Percentiles rank a stretch among this genome's conserved stretches.
These are phyloP conservation scores for Sutorius australiensis DNA, from an alignment of 768 basidiomycete species.

Conservation along the genomic window DNA sequence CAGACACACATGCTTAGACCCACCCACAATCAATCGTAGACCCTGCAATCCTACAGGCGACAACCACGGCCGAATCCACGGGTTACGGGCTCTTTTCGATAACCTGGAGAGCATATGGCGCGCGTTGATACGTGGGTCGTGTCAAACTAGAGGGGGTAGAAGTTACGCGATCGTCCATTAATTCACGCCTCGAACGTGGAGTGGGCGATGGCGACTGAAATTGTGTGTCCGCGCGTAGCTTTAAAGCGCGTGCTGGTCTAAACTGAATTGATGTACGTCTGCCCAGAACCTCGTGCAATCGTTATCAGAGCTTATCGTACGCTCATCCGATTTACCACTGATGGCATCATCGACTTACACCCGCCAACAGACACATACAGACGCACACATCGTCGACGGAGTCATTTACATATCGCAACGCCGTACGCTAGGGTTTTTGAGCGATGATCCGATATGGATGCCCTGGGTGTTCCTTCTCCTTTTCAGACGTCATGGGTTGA, in stretches of 20 bases:
- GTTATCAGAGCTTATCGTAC: slow-evolving; percentile 18
- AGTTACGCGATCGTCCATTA: neutral
- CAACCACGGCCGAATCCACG: neutral
- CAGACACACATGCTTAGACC: slow-evolving; percentile 5
- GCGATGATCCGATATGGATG: slow-evolving; percentile 17
- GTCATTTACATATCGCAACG: neutral
- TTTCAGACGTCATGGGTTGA: neutral
- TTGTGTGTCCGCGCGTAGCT: neutral
- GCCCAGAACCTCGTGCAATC: slow-evolving; percentile 11
- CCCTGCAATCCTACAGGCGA: neutral
- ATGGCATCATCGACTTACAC: neutral
- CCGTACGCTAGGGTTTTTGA: neutral
- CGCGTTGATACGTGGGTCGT: too few relatives aligned
- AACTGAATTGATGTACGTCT: neutral
- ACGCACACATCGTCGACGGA: neutral
- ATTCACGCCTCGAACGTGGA: slow-evolving; percentile 4
- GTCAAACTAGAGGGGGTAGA: neutral
- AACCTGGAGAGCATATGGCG: too few relatives aligned
- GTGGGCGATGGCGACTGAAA: neutral
- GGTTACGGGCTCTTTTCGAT: neutral
- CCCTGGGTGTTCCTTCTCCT: neutral
- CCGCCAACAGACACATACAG: slow-evolving; percentile 1
- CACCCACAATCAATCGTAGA: neutral
- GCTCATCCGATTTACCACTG: neutral
- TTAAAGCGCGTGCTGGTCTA: neutral